These are phyloP conservation scores for Neoscytalidium dimidiatum DNA, from an alignment of 2,329 filamentous ascomycete species.

Conservation along the genomic window DNA sequence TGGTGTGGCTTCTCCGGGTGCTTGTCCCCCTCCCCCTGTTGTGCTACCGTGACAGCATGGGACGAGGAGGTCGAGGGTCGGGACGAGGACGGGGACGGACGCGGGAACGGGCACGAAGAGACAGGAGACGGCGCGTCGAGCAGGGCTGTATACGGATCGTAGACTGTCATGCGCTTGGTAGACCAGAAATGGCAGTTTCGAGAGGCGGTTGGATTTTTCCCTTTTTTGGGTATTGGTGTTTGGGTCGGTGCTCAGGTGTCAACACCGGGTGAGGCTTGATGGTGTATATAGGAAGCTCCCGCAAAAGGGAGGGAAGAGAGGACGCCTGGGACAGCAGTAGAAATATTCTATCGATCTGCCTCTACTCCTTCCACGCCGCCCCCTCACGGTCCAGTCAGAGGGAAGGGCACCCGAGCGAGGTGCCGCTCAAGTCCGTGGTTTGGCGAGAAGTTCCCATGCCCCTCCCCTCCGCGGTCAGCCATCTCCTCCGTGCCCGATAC, in stretches of 20 bases:
- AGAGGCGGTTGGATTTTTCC: not conserved
- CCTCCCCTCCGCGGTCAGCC: not conserved
- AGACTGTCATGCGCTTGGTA: conserved; percentile 12
- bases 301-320: not conserved
- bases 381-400: not conserved
- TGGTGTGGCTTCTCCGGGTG: not conserved
- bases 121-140: not conserved
- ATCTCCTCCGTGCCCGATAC: not conserved
- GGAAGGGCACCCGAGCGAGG: not conserved
- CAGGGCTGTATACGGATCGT: conserved; percentile 17
- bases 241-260: not conserved
- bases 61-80: conserved; percentile 1
- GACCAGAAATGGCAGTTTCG: not conserved
- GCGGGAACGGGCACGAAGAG: no score
- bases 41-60: not conserved
- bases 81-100: not conserved
- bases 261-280: not conserved
- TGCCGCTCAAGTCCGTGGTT: not conserved
- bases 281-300: not conserved
- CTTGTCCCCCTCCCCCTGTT: not conserved
- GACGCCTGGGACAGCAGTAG: not conserved
- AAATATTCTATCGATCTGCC: not conserved
- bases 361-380: not conserved
- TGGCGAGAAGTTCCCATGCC: not conserved
- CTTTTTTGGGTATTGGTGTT: not conserved